phyloP scores from a whole-genome alignment of 2,329 filamentous ascomycete genomes.

The Epichloe uncinata region DNA sequence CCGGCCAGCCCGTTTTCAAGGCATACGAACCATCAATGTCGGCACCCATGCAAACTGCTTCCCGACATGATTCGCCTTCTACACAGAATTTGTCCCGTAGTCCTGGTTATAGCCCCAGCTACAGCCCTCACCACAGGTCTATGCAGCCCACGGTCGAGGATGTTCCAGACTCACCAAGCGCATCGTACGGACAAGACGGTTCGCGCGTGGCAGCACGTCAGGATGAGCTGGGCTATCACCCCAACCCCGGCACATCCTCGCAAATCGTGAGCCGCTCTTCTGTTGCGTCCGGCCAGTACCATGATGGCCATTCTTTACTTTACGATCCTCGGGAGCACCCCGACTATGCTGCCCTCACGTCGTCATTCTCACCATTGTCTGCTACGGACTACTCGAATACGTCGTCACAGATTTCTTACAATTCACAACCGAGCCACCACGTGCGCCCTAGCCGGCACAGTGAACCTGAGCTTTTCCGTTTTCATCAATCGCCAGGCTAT shows the following conservation, averaged over 20 bases:
- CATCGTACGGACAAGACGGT: constrained; percentile 14
- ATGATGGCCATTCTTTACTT: constrained; percentile 10
- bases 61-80: constrained; percentile 23
- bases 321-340: constrained; percentile 14
- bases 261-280: constrained; percentile 27
- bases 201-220: constrained; percentile 11
- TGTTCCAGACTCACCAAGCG: constrained; percentile 38
- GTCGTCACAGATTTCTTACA: constrained; percentile 14
- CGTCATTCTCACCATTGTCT: constrained; percentile 18
- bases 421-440: constrained; percentile 17
- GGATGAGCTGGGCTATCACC: constrained; percentile 28
- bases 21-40: constrained; percentile 35
- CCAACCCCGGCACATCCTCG: constrained; percentile 29
- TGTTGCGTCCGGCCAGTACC: constrained; percentile 16
- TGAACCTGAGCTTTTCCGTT: constrained; percentile 24
- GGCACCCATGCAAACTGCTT: constrained; percentile 15
- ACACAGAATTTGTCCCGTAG: constrained; percentile 40
- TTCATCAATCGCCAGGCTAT: constrained; percentile 23
- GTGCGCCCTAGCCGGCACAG: constrained; percentile 18
- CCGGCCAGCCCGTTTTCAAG: constrained; percentile 39
- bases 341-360: constrained; percentile 7
- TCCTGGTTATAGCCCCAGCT: constrained; percentile 28
- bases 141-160: constrained; percentile 54
- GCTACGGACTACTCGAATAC: constrained; percentile 23
- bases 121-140: constrained; percentile 32